Conservation (phyloP, 768 basidiomycete genomes). For the Suillus cothurnatus region DNA sequence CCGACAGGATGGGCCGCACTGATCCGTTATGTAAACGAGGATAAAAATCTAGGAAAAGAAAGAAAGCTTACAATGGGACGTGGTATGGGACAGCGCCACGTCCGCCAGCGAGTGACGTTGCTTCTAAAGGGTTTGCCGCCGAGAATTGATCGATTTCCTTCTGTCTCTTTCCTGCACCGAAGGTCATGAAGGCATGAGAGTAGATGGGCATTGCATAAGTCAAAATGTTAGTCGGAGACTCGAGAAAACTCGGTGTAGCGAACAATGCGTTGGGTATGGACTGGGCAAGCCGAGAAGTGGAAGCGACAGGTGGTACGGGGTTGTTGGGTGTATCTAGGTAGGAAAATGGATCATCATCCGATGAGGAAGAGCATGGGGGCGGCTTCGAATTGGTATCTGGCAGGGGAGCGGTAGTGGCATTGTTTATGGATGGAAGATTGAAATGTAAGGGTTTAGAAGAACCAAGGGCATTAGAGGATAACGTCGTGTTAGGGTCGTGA, state of each 20-base stretch:
- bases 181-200: conserved; percentile 78
- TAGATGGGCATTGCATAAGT: conserved; percentile 61
- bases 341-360: conserved; percentile 61
- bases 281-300: conserved; percentile 26
- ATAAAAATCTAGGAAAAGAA: conserved; percentile 11
- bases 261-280: conserved; percentile 36
- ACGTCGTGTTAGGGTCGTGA: background rate
- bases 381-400: background rate
- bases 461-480: background rate
- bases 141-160: conserved; percentile 83
- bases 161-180: conserved; percentile 84
- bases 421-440: background rate
- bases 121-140: conserved; percentile 66
- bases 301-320: conserved; percentile 23
- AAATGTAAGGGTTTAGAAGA: conserved; percentile 1
- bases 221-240: conserved; percentile 41
- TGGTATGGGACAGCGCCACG: conserved; percentile 72
- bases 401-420: background rate
- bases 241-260: conserved; percentile 34
- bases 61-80: conserved; percentile 67
- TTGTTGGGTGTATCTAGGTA: conserved; percentile 49
- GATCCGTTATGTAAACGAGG: conserved; percentile 9
- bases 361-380: conserved; percentile 13
- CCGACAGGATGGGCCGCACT: conserved; percentile 82
- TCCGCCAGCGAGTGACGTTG: conserved; percentile 50